phyloP scores from a whole-genome alignment of 2,329 filamentous ascomycete species.

The Paraphoma sp. region DNA sequence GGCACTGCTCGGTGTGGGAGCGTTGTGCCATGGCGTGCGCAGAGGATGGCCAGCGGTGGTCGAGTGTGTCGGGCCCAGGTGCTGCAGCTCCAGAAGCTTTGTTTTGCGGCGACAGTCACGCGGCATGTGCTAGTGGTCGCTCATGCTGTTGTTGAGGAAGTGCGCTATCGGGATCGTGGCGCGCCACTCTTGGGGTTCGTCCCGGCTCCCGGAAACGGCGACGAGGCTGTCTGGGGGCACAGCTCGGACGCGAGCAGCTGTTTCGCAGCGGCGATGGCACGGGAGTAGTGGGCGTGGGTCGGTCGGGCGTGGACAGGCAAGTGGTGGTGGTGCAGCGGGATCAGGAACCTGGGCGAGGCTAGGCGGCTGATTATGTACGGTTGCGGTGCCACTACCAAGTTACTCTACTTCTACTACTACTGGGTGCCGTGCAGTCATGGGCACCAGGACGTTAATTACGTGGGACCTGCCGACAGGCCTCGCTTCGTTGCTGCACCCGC shows the following conservation, averaged over 20 bases:
- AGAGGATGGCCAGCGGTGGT: constrained; percentile 1
- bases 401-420: neutral
- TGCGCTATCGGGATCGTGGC: constrained; percentile 7
- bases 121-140: neutral
- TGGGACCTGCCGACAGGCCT: neutral
- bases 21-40: constrained; percentile 37
- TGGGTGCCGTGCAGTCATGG: neutral
- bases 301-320: neutral
- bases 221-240: constrained; percentile 3
- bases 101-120: neutral
- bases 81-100: constrained; percentile 1
- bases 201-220: neutral
- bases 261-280: neutral
- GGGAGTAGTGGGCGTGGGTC: neutral
- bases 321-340: constrained; percentile 5
- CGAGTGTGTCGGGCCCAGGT: constrained; percentile 8
- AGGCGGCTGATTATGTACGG: constrained; percentile 3
- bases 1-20: constrained; percentile 57
- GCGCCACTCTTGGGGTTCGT: constrained; percentile 3
- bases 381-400: too few relatives aligned
- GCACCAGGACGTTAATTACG: neutral
- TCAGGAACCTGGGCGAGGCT: constrained; percentile 5
- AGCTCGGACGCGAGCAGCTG: neutral
- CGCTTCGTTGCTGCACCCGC: neutral
- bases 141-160: neutral